phyloP scores from a whole-genome alignment of 2,329 filamentous ascomycete species.

The Torrubiella hemipterigena region DNA sequence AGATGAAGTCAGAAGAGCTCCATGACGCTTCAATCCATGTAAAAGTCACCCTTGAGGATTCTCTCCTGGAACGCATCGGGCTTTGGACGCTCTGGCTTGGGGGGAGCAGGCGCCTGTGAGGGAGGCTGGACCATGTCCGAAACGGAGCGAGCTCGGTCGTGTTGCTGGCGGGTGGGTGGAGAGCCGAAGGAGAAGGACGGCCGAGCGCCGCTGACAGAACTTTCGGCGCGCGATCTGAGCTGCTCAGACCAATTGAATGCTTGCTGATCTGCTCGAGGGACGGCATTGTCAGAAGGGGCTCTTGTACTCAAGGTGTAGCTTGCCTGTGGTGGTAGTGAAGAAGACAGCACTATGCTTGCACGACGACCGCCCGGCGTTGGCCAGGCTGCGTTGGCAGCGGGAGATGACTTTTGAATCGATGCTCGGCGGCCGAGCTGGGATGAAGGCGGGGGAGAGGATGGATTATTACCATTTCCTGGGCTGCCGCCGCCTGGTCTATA shows the following conservation, averaged over 20 bases:
- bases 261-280: slow-evolving; percentile 59
- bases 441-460: slow-evolving; percentile 22
- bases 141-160: slow-evolving; percentile 60
- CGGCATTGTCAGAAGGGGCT: slow-evolving; percentile 54
- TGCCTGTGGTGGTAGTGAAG: slow-evolving; percentile 39
- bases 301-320: slow-evolving; percentile 43
- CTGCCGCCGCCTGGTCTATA: slow-evolving; percentile 41
- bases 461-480: slow-evolving; percentile 51
- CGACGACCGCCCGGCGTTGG: slow-evolving; percentile 22
- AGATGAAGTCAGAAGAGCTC: too few species aligned
- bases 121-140: slow-evolving; percentile 49
- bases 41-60: slow-evolving; percentile 94
- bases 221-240: slow-evolving; percentile 82
- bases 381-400: slow-evolving; percentile 14
- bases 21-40: too few species aligned
- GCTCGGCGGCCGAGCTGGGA: slow-evolving; percentile 17
- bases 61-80: slow-evolving; percentile 94
- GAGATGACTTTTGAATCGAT: slow-evolving; percentile 18
- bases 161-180: slow-evolving; percentile 25
- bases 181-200: slow-evolving; percentile 46
- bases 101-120: slow-evolving; percentile 32
- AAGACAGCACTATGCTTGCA: slow-evolving; percentile 20
- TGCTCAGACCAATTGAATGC: slow-evolving; percentile 97
- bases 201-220: slow-evolving; percentile 49
- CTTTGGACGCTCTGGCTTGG: slow-evolving; percentile 46